Evolutionary conservation across 768 basidiomycete genomes (phyloP).

Genomic region (Punctularia strigosozonata): DNA sequence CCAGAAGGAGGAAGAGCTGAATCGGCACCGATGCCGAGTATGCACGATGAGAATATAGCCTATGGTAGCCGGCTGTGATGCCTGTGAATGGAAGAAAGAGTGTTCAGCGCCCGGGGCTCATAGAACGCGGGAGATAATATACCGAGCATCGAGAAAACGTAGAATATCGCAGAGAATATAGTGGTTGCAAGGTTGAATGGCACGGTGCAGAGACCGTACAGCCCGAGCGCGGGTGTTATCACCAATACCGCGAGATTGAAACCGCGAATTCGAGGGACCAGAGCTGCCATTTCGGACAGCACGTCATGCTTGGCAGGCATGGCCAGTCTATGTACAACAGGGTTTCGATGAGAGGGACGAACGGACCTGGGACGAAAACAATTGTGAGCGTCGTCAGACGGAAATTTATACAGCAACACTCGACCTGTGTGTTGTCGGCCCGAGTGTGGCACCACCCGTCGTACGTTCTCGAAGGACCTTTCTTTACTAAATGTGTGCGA

Average conservation of each 20-base stretch:
- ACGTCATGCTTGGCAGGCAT: too few relatives aligned
- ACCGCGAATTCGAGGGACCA: conserved; percentile 66
- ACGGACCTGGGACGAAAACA: too few relatives aligned
- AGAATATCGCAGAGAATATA: conserved; percentile 57
- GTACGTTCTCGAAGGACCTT: too few relatives aligned
- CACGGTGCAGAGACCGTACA: conserved; percentile 53
- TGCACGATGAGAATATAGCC: conserved; percentile 43
- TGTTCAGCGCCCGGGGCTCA: not conserved
- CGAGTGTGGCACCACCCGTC: too few relatives aligned
- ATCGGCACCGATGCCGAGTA: conserved; percentile 38
- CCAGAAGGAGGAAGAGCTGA: conserved; percentile 32
- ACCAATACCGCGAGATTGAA: conserved; percentile 66
- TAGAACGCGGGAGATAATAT: not conserved
- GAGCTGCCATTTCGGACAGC: too few relatives aligned
- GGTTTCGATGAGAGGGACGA: too few relatives aligned
- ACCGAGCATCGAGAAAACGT: conserved; percentile 62
- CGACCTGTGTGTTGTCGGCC: too few relatives aligned
- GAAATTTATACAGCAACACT: too few relatives aligned
- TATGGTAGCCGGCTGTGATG: conserved; percentile 34
- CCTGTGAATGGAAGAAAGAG: conserved; percentile 5
- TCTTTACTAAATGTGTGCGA: too few relatives aligned
- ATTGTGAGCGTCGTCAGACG: too few relatives aligned
- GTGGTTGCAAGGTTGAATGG: conserved; percentile 37
- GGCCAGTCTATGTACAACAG: too few relatives aligned
- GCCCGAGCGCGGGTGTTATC: conserved; percentile 55